Percentiles rank a stretch among this genome's conserved stretches.
phyloP scores from a whole-genome alignment of 164 flowering plant species.

The Tetracentron sinense region DNA sequence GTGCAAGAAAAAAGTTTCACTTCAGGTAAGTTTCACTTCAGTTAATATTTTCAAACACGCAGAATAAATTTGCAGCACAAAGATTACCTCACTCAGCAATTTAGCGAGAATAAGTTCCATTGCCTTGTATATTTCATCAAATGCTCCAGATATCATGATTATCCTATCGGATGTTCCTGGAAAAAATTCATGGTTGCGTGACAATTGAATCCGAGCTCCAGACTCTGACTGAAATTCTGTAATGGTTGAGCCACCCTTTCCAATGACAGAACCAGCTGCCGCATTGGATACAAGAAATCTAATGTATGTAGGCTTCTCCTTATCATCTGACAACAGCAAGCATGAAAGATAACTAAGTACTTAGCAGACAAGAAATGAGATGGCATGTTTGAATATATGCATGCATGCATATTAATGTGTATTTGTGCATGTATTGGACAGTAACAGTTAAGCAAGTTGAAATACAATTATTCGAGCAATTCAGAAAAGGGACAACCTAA shows the following conservation, averaged over 20 bases:
- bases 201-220: constrained; percentile 87
- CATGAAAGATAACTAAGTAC: neutral
- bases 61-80: no score
- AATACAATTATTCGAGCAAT: no score
- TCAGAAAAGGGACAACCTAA: no score
- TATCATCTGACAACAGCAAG: constrained; percentile 35
- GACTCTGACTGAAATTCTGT: constrained; percentile 90
- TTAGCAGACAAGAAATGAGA: neutral
- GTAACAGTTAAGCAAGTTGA: no score
- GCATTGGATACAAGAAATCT: constrained; percentile 95
- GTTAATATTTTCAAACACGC: no score
- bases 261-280: constrained; percentile 96
- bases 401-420: neutral
- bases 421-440: neutral
- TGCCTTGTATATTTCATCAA: constrained; percentile 66
- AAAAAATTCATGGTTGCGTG: constrained; percentile 87
- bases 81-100: constrained; percentile 73
- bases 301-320: constrained; percentile 62
- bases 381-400: neutral
- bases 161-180: constrained; percentile 97
- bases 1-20: constrained; percentile 10
- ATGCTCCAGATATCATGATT: constrained; percentile 77
- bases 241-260: constrained; percentile 96
- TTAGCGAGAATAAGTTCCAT: constrained; percentile 74
- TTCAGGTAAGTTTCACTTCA: neutral